A percentile compares a stretch with the other conserved stretches of the same genome.
phyloP scores from a whole-genome alignment of 192 early-diverging fungal species.

The Kickxella alabastrina region DNA sequence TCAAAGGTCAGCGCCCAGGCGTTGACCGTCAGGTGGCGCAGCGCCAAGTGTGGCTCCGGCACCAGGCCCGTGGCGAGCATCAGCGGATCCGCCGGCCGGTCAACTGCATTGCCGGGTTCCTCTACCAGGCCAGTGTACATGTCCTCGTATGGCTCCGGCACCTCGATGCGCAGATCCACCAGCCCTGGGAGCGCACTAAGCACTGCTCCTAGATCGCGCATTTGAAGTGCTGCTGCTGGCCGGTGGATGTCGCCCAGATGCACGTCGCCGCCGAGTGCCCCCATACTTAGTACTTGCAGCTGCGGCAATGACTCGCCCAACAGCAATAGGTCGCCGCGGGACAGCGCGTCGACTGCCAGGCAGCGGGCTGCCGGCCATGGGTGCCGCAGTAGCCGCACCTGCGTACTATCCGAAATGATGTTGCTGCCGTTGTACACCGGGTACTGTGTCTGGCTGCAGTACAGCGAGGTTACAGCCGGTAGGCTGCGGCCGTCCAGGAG shows the following conservation, averaged over 20 bases:
- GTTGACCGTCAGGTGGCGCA: slow-evolving; percentile 19
- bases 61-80: background rate
- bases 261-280: slow-evolving; percentile 18
- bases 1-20: slow-evolving; percentile 38
- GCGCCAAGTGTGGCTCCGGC: background rate
- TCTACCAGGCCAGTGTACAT: slow-evolving; percentile 9
- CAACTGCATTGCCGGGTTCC: background rate
- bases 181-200: slow-evolving; percentile 8
- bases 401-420: slow-evolving; percentile 4
- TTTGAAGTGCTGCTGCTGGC: slow-evolving; percentile 1
- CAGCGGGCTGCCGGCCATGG: no score
- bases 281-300: slow-evolving; percentile 21
- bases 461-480: slow-evolving; percentile 12
- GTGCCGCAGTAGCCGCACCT: slow-evolving; percentile 4
- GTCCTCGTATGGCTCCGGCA: slow-evolving; percentile 27
- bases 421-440: slow-evolving; percentile 8
- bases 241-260: no score
- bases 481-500: slow-evolving; percentile 9
- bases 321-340: slow-evolving; percentile 4
- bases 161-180: slow-evolving; percentile 17
- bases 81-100: slow-evolving; percentile 13
- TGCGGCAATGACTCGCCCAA: slow-evolving; percentile 4
- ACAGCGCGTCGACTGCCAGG: slow-evolving; percentile 20
- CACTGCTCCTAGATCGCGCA: background rate
- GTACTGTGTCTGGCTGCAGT: slow-evolving; percentile 18